These are phyloP conservation scores for Gossypium rotundifolium DNA, from an alignment of 345 rosid genomes.

Conservation along the genomic window DNA sequence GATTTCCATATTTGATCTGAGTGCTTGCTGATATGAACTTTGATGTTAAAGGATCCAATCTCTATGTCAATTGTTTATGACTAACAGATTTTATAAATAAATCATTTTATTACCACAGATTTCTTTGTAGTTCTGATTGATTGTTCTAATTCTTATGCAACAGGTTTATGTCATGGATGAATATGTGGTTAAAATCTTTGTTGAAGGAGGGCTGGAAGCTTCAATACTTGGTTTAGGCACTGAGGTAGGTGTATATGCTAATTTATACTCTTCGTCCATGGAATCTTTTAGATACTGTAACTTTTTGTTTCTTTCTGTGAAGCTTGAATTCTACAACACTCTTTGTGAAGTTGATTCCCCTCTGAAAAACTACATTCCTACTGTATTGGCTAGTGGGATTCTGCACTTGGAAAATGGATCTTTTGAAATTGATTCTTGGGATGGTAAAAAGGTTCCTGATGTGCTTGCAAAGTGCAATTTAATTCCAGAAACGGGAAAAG, in stretches of 20 bases:
- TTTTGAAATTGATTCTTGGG: constrained; percentile 63
- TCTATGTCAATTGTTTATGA: background rate
- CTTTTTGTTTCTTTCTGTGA: constrained; percentile 27
- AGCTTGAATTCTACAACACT: constrained; percentile 79
- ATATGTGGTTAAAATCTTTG: constrained; percentile 67
- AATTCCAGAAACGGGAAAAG: constrained; percentile 27
- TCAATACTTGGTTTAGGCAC: constrained; percentile 77
- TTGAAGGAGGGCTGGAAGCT: constrained; percentile 79
- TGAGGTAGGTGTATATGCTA: constrained; percentile 45
- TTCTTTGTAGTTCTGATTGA: constrained; percentile 14
- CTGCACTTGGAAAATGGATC: constrained; percentile 64
- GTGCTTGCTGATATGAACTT: background rate
- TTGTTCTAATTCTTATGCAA: constrained; percentile 17
- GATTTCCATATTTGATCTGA: background rate
- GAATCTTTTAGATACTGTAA: constrained; percentile 17
- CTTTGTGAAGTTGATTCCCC: constrained; percentile 46
- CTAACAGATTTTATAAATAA: background rate
- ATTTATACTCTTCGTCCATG: constrained; percentile 4
- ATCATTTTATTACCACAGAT: background rate
- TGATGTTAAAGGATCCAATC: constrained; percentile 10
- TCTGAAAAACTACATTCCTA: constrained; percentile 61
- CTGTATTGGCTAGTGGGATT: constrained; percentile 72
- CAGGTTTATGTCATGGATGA: constrained; percentile 82
- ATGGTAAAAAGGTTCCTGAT: constrained; percentile 76
- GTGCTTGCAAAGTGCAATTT: constrained; percentile 45